Evolutionary conservation across 2,329 filamentous ascomycete species (phyloP).

Genomic region (Xenoacremonium recifei): DNA sequence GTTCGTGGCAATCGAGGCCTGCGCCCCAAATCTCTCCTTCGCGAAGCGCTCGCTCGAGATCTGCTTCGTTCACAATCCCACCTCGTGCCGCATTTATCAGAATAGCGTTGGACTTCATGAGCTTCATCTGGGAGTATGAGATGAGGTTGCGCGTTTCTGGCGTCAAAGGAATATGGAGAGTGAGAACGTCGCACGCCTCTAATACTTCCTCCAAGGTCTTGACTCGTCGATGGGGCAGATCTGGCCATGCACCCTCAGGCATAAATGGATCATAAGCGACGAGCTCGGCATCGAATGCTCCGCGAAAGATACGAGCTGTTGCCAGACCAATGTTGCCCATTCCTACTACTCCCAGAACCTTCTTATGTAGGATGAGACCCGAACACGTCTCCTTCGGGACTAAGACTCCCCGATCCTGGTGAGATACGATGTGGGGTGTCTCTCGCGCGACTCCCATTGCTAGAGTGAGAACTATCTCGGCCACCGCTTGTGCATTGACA

Average conservation of each 20-base stretch:
- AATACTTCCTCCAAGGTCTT: slow-evolving; percentile 32
- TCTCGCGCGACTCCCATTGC: no score
- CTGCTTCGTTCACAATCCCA: slow-evolving; percentile 38
- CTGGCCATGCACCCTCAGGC: slow-evolving; percentile 29
- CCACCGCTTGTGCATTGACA: no score
- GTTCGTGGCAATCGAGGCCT: slow-evolving; percentile 38
- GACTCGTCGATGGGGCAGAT: slow-evolving; percentile 31
- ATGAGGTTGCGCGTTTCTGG: slow-evolving; percentile 32
- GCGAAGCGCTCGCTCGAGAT: slow-evolving; percentile 28
- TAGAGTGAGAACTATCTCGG: no score
- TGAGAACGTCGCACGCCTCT: slow-evolving; percentile 31
- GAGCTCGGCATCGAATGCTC: slow-evolving; percentile 33
- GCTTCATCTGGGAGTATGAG: slow-evolving; percentile 24
- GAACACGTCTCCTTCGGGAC: no score
- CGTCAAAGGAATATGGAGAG: slow-evolving; percentile 37
- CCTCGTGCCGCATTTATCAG: slow-evolving; percentile 40
- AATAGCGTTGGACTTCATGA: slow-evolving; percentile 38
- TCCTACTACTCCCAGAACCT: no score
- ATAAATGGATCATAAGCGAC: slow-evolving; percentile 37
- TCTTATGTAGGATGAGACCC: no score
- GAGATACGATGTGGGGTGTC: no score
- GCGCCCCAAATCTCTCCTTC: slow-evolving; percentile 38
- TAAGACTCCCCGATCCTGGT: no score
- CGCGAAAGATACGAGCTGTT: no score
- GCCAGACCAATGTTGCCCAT: no score